phyloP scores from a whole-genome alignment of 2,329 filamentous ascomycete genomes.

The Scedosporium dehoogii region DNA sequence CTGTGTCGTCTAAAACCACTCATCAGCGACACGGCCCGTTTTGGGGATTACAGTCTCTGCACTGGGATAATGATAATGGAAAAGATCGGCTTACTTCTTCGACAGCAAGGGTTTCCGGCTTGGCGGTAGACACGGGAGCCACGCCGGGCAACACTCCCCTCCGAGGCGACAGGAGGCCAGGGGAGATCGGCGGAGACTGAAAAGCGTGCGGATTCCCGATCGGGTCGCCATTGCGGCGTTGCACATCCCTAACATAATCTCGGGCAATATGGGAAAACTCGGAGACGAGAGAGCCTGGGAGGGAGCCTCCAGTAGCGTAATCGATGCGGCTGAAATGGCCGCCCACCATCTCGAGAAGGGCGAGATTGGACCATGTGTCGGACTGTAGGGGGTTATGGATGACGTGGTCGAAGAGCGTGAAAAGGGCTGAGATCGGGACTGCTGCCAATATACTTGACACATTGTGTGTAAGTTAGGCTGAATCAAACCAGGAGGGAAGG shows the following conservation, averaged over 20 bases:
- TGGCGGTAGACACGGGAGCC: background rate
- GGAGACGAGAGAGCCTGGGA: slow-evolving; percentile 25
- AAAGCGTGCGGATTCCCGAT: background rate
- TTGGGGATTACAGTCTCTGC: background rate
- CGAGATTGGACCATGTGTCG: slow-evolving; percentile 24
- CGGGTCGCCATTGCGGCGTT: background rate
- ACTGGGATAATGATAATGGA: slow-evolving; percentile 2
- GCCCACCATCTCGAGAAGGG: slow-evolving; percentile 28
- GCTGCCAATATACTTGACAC: slow-evolving; percentile 20
- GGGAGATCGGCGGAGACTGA: background rate
- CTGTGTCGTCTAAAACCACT: background rate
- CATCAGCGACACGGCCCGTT: background rate
- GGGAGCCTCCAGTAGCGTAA: slow-evolving; percentile 23
- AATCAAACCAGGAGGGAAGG: background rate
- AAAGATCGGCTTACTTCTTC: slow-evolving; percentile 9
- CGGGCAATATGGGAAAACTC: slow-evolving; percentile 31
- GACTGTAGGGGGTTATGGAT: slow-evolving; percentile 24
- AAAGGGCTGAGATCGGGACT: slow-evolving; percentile 25
- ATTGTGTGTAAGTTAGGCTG: background rate
- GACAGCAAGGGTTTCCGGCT: background rate
- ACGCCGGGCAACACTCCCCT: background rate
- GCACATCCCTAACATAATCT: slow-evolving; percentile 23
- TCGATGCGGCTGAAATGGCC: slow-evolving; percentile 33
- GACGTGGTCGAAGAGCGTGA: slow-evolving; percentile 31
- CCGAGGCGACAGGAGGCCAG: slow-evolving; percentile 8